These are phyloP conservation scores for Epichloe typhina DNA, from an alignment of 2,329 filamentous ascomycete species.

Conservation along the genomic window DNA sequence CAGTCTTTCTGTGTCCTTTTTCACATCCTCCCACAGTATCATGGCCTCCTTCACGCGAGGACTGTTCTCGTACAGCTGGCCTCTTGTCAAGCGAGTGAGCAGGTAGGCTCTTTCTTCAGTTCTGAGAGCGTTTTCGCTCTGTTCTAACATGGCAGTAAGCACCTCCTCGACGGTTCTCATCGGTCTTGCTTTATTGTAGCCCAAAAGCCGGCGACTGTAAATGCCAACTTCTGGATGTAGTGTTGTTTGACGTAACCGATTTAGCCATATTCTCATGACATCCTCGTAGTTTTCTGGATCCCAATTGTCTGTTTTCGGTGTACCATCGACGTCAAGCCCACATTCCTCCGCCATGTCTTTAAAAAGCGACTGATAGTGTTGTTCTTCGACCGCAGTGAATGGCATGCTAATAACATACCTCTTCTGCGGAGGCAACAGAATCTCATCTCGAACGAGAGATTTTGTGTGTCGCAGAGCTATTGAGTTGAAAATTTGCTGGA, in stretches of 20 bases:
- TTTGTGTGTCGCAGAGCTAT: constrained; percentile 82
- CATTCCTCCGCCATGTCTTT: constrained; percentile 60
- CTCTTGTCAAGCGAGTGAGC: constrained; percentile 49
- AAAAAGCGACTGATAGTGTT: constrained; percentile 70
- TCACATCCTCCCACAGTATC: constrained; percentile 50
- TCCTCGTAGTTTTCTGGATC: constrained; percentile 50
- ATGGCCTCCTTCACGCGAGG: constrained; percentile 55
- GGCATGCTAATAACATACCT: constrained; percentile 80
- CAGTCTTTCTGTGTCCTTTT: constrained; percentile 31
- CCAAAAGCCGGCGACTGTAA: constrained; percentile 50
- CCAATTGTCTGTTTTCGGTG: constrained; percentile 49
- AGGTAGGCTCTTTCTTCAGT: constrained; percentile 57
- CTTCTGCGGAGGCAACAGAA: constrained; percentile 69
- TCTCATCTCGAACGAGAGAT: constrained; percentile 61
- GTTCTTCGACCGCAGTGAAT: constrained; percentile 81
- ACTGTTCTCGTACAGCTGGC: constrained; percentile 69
- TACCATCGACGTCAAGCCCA: constrained; percentile 50
- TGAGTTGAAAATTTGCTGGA: constrained; percentile 54
- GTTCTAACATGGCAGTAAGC: constrained; percentile 80
- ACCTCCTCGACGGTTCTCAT: constrained; percentile 78
- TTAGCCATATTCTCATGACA: constrained; percentile 68
- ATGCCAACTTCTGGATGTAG: constrained; percentile 73
- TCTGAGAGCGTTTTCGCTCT: constrained; percentile 56
- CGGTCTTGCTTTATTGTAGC: constrained; percentile 47
- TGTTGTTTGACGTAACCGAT: constrained; percentile 66